A percentile compares a stretch with the other conserved stretches of the same genome.
phyloP scores from a whole-genome alignment of 257 asterid species.

The Solanum appendiculatum region DNA sequence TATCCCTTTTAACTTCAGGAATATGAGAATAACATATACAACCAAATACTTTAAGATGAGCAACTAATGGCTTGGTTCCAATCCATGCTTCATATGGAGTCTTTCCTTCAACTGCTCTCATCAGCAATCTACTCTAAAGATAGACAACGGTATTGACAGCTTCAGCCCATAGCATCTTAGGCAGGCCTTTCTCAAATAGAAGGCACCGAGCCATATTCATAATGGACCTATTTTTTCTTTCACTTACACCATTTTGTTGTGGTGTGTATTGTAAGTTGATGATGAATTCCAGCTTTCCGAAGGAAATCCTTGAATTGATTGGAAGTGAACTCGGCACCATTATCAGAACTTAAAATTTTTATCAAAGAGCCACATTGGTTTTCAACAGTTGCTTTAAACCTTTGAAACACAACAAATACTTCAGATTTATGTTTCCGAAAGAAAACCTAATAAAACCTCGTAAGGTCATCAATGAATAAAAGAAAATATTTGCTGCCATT shows the following conservation, averaged over 20 bases:
- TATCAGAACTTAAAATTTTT: too few relatives aligned
- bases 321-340: background rate
- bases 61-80: background rate
- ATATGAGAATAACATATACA: background rate
- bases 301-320: background rate
- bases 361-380: background rate
- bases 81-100: background rate
- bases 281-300: background rate
- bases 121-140: background rate
- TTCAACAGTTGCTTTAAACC: background rate
- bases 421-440: background rate
- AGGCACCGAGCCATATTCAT: background rate
- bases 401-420: too few relatives aligned
- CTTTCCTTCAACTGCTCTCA: background rate
- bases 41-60: background rate
- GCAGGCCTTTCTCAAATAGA: background rate
- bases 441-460: background rate
- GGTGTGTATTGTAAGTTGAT: background rate
- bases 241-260: background rate
- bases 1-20: background rate
- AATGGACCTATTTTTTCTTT: background rate
- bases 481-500: background rate
- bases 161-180: background rate
- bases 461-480: background rate
- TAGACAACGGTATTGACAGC: background rate